Percentiles rank a stretch among this genome's conserved stretches.
These are phyloP conservation scores for Claviceps pazoutovae DNA, from an alignment of 2,329 filamentous ascomycete species.

Conservation along the genomic window DNA sequence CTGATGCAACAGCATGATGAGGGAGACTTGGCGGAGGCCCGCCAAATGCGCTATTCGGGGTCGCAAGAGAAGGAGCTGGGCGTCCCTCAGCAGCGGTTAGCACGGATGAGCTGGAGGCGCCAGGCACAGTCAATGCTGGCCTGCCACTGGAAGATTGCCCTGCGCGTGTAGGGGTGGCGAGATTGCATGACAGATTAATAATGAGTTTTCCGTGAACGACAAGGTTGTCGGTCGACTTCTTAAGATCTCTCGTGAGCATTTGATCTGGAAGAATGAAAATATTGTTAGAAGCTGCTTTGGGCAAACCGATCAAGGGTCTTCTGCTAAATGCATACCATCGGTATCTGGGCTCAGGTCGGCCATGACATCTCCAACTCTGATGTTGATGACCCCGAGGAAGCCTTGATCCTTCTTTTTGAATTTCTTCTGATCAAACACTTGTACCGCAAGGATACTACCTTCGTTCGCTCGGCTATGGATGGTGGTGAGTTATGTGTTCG, in stretches of 20 bases:
- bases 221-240: constrained; percentile 95
- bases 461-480: constrained; percentile 66
- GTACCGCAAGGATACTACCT: constrained; percentile 90
- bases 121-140: constrained; percentile 29
- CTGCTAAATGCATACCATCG: constrained; percentile 54
- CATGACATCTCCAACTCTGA: constrained; percentile 87
- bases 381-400: constrained; percentile 94
- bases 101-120: constrained; percentile 30
- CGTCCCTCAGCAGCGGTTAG: constrained; percentile 33
- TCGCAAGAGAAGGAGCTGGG: constrained; percentile 39
- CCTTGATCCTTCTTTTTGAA: constrained; percentile 99
- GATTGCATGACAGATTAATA: constrained; percentile 87
- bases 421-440: constrained; percentile 99
- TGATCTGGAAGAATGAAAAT: constrained; percentile 53
- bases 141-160: constrained; percentile 29
- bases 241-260: constrained; percentile 94
- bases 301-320: neutral
- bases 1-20: constrained; percentile 35
- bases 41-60: constrained; percentile 28
- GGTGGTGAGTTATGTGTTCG: neutral
- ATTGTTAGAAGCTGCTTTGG: constrained; percentile 13
- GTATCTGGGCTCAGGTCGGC: constrained; percentile 70
- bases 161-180: constrained; percentile 53
- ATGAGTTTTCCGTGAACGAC: constrained; percentile 97
- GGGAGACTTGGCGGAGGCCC: constrained; percentile 28